Evolutionary conservation across 2,329 filamentous ascomycete genomes (phyloP).

Genomic region (Fusarium continuum): DNA sequence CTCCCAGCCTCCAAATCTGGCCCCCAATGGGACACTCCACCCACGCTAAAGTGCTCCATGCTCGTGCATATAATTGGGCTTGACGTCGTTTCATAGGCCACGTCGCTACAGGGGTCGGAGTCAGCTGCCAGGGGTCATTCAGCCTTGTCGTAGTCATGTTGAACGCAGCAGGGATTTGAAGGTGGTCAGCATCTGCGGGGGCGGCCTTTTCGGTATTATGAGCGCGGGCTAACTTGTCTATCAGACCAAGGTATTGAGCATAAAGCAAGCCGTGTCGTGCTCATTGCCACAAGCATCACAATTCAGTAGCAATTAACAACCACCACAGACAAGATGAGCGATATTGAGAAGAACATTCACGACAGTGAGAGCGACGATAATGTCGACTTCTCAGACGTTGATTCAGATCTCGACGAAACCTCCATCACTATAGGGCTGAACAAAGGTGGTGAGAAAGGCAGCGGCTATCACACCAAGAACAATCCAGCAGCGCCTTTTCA

Average conservation of each 20-base stretch:
- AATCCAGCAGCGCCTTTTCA: constrained; percentile 37
- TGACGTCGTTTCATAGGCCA: too few relatives aligned
- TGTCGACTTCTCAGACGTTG: background rate
- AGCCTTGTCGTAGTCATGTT: too few relatives aligned
- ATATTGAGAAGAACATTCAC: background rate
- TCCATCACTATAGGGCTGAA: constrained; percentile 28
- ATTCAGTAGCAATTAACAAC: too few relatives aligned
- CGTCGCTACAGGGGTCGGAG: too few relatives aligned
- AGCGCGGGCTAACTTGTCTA: too few relatives aligned
- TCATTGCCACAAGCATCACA: background rate
- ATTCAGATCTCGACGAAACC: constrained; percentile 24
- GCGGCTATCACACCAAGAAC: constrained; percentile 38
- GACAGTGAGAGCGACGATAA: background rate
- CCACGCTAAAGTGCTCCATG: too few relatives aligned
- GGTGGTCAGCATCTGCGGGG: background rate
- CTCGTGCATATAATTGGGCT: too few relatives aligned
- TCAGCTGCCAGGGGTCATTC: too few relatives aligned
- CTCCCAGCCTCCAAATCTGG: too few relatives aligned
- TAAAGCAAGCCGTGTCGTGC: background rate
- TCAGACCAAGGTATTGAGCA: too few relatives aligned
- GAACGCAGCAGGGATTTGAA: too few relatives aligned
- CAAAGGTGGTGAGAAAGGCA: constrained; percentile 25
- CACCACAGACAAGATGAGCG: background rate
- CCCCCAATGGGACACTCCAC: too few relatives aligned
- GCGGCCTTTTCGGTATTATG: background rate